phyloP scores from a whole-genome alignment of 2,329 filamentous ascomycete genomes.

The Fusarium gaditjirri region DNA sequence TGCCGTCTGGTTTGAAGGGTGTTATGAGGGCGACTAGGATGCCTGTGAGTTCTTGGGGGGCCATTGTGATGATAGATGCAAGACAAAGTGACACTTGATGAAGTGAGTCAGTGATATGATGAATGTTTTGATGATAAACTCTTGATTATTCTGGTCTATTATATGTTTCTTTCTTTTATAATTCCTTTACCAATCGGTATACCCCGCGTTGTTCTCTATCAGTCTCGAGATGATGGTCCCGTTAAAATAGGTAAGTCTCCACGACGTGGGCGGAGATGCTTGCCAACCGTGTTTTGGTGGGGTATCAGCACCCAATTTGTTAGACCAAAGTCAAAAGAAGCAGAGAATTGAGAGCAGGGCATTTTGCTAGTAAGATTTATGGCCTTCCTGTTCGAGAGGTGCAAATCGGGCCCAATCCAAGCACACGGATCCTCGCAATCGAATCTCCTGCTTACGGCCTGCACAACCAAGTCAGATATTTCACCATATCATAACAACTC shows the following conservation, averaged over 20 bases:
- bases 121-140: neutral
- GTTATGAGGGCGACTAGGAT: constrained; percentile 62
- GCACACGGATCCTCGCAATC: neutral
- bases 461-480: neutral
- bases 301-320: neutral
- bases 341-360: neutral
- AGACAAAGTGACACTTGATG: neutral
- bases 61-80: constrained; percentile 21
- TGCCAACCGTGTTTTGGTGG: constrained; percentile 2
- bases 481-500: neutral
- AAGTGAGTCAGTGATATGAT: neutral
- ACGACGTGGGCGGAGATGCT: constrained; percentile 26
- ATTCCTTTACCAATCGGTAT: constrained; percentile 4
- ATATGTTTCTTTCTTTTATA: constrained; percentile 8
- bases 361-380: neutral
- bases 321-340: neutral
- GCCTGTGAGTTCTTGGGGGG: constrained; percentile 47
- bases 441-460: neutral
- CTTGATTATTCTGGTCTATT: neutral
- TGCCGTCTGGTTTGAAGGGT: constrained; percentile 56
- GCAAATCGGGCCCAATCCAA: neutral
- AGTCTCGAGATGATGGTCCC: neutral
- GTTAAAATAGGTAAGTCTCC: constrained; percentile 40
- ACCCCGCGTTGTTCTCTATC: constrained; percentile 28
- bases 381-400: neutral